Percentiles rank a stretch among this genome's conserved stretches.
Evolutionary conservation across 495 filamentous ascomycete genomes (phyloP).

Genomic region (Hypoxylon intermedium): DNA sequence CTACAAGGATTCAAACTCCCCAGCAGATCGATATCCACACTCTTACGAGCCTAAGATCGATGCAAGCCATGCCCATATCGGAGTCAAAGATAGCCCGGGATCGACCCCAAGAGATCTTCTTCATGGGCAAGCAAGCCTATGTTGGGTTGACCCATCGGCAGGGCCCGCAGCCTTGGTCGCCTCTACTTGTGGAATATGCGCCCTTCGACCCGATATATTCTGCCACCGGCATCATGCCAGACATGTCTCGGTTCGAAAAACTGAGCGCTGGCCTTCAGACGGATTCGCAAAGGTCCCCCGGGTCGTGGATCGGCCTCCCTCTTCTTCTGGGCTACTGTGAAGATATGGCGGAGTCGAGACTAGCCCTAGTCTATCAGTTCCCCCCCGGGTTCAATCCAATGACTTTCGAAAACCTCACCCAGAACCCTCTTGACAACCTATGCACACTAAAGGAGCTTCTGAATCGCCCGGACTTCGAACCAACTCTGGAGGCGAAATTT

Average conservation of each 20-base stretch:
- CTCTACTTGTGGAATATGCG: constrained; percentile 73
- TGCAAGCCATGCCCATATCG: constrained; percentile 52
- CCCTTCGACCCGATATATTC: constrained; percentile 69
- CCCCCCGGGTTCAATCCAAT: constrained; percentile 68
- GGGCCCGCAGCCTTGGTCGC: constrained; percentile 48
- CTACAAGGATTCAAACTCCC: constrained; percentile 61
- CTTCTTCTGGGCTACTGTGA: constrained; percentile 83
- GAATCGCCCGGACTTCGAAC: constrained; percentile 61
- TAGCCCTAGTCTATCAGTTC: constrained; percentile 84
- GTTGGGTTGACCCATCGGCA: constrained; percentile 48
- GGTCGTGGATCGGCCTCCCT: constrained; percentile 66
- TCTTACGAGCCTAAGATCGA: constrained; percentile 51
- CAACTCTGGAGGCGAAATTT: constrained; percentile 77
- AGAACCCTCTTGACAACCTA: constrained; percentile 58
- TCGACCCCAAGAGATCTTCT: constrained; percentile 57
- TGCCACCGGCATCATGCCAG: constrained; percentile 66
- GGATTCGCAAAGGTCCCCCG: constrained; percentile 62
- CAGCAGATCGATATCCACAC: constrained; percentile 58
- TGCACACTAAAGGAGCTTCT: constrained; percentile 57
- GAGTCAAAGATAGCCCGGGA: constrained; percentile 38
- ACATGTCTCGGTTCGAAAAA: constrained; percentile 68
- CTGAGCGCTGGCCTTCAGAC: constrained; percentile 63
- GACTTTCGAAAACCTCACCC: constrained; percentile 59
- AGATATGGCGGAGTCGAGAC: constrained; percentile 76
- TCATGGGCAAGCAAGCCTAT: constrained; percentile 58